phyloP scores from a whole-genome alignment of 140 eudicot genomes.

The Cichorium intybus region DNA sequence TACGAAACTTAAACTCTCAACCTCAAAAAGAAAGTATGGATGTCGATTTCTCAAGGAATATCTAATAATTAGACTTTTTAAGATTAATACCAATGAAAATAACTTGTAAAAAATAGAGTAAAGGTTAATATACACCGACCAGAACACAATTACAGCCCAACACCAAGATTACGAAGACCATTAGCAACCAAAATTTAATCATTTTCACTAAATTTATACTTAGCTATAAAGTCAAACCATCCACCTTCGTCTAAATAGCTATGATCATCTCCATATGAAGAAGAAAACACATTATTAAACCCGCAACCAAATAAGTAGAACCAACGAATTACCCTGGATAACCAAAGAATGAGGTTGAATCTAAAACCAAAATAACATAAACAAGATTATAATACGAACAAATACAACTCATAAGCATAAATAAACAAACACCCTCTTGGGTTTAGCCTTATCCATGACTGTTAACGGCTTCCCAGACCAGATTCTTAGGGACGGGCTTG shows the following conservation, averaged over 20 bases:
- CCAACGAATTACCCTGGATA: conserved; percentile 15
- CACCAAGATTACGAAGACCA: background rate
- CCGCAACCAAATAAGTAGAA: background rate
- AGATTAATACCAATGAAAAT: background rate
- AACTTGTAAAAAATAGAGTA: background rate
- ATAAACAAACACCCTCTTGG: background rate
- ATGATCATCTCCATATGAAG: conserved; percentile 2
- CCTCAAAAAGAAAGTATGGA: no score
- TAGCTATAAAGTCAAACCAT: conserved; percentile 4
- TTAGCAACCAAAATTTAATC: conserved; percentile 1
- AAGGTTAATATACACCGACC: background rate
- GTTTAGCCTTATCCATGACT: conserved; percentile 45
- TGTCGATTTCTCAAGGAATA: background rate
- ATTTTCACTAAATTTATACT: conserved; percentile 1
- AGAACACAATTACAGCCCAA: background rate
- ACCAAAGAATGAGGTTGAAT: conserved; percentile 20
- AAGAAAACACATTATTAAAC: conserved; percentile 9
- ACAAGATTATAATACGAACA: conserved; percentile 8
- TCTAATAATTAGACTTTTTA: background rate
- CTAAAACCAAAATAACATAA: background rate
- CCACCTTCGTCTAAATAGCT: background rate
- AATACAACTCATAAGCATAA: conserved; percentile 12
- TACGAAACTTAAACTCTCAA: no score
- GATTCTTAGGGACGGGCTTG: conserved; percentile 65
- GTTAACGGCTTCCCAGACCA: conserved; percentile 80